phyloP scores from a whole-genome alignment of 352 stramenopile species.

The Thalassiosira mediterranea region DNA sequence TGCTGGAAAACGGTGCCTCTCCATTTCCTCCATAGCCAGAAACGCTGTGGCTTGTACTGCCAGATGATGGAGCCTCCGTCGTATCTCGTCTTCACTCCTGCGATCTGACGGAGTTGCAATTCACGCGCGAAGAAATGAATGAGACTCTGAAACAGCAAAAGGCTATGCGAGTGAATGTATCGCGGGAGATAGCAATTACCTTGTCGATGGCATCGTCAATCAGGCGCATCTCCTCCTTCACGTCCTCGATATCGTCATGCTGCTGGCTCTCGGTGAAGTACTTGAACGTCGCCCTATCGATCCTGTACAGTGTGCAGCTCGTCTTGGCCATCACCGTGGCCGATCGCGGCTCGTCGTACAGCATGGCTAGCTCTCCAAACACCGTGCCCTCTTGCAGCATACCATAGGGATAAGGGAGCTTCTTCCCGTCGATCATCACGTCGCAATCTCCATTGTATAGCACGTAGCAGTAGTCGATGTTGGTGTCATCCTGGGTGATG shows the following conservation, averaged over 20 bases:
- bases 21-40: conserved; percentile 49
- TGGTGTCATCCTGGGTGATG: conserved; percentile 7
- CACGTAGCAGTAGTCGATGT: conserved; percentile 12
- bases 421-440: conserved; percentile 6
- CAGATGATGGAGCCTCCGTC: conserved; percentile 42
- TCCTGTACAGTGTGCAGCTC: conserved; percentile 3
- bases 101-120: no score
- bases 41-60: conserved; percentile 23
- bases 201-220: conserved; percentile 49
- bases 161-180: no score
- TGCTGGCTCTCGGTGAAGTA: conserved; percentile 1
- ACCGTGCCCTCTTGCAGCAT: neutral
- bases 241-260: neutral
- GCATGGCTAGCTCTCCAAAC: conserved; percentile 14
- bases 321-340: conserved; percentile 10
- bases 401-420: neutral
- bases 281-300: conserved; percentile 21
- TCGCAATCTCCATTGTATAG: neutral
- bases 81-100: conserved; percentile 21
- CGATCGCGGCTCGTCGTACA: conserved; percentile 1
- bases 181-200: no score
- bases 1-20: conserved; percentile 34
- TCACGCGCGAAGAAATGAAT: no score
- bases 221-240: neutral
- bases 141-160: no score